Percentiles rank a stretch among this genome's conserved stretches.
Evolutionary conservation across 2,329 filamentous ascomycete genomes (phyloP).

Genomic region (Sporothrix mexicana): DNA sequence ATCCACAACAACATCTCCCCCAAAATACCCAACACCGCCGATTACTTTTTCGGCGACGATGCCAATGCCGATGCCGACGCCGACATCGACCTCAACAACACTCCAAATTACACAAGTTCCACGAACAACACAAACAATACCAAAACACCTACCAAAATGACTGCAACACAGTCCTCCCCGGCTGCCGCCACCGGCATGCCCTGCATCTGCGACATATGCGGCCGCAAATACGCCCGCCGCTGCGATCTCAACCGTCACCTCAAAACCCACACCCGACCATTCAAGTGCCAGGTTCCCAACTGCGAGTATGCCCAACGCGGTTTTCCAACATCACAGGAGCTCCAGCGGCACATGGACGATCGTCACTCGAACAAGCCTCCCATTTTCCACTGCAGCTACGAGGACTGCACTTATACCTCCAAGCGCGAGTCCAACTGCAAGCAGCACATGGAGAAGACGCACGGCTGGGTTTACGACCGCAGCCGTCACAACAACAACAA

Average conservation of each 20-base stretch:
- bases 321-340: conserved; percentile 81
- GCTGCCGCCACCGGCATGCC: neutral
- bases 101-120: neutral
- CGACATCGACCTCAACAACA: neutral
- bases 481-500: conserved; percentile 52
- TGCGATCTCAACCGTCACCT: conserved; percentile 67
- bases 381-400: conserved; percentile 69
- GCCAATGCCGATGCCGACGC: neutral
- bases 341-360: conserved; percentile 77
- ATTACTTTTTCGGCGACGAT: neutral
- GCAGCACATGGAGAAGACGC: conserved; percentile 84
- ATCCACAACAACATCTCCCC: conserved; percentile 4
- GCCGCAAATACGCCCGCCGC: conserved; percentile 42
- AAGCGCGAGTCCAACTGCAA: conserved; percentile 84
- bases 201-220: conserved; percentile 38
- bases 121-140: neutral
- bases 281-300: conserved; percentile 69
- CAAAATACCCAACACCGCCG: neutral
- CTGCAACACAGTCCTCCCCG: neutral
- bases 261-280: conserved; percentile 78
- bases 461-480: conserved; percentile 73
- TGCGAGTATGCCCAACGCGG: conserved; percentile 75
- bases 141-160: neutral
- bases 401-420: conserved; percentile 71
- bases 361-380: conserved; percentile 71